Percentiles rank a stretch among this genome's conserved stretches.
Evolutionary conservation across 371 early-diverging fungal species (phyloP).

Genomic region (Syncephalastrum contaminatum): DNA sequence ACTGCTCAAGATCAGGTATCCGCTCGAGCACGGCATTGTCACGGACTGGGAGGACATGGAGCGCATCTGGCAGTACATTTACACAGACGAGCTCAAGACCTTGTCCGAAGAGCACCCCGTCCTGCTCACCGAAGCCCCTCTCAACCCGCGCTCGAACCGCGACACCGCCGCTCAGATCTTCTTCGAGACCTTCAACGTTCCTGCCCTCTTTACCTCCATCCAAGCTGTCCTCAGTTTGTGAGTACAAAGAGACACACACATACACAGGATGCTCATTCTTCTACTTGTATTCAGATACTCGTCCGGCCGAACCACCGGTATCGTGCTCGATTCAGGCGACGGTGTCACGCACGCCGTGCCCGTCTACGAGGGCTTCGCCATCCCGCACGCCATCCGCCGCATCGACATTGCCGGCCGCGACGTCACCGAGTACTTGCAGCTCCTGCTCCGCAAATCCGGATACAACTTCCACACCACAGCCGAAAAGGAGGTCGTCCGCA

Average conservation of each 20-base stretch:
- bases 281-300: slow-evolving; percentile 6
- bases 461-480: slow-evolving; percentile 87
- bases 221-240: slow-evolving; percentile 94
- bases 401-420: slow-evolving; percentile 94
- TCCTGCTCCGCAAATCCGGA: slow-evolving; percentile 86
- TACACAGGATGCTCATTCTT: not conserved
- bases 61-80: slow-evolving; percentile 94
- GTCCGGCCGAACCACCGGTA: slow-evolving; percentile 95
- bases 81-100: slow-evolving; percentile 90
- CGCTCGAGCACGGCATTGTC: slow-evolving; percentile 95
- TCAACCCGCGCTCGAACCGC: slow-evolving; percentile 87
- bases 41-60: slow-evolving; percentile 98
- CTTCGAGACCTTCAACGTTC: slow-evolving; percentile 97
- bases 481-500: slow-evolving; percentile 91
- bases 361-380: slow-evolving; percentile 95
- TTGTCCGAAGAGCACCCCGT: slow-evolving; percentile 97
- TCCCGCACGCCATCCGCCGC: slow-evolving; percentile 90
- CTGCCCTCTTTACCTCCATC: slow-evolving; percentile 91
- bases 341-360: slow-evolving; percentile 95
- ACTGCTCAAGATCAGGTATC: slow-evolving; percentile 88
- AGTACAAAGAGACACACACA: slow-evolving; percentile 6
- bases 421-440: slow-evolving; percentile 86
- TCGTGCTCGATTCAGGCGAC: slow-evolving; percentile 93
- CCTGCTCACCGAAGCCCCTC: slow-evolving; percentile 92
- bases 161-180: slow-evolving; percentile 93